Conservation (phyloP, 768 basidiomycete genomes). For the Strobilomyces confusus region DNA sequence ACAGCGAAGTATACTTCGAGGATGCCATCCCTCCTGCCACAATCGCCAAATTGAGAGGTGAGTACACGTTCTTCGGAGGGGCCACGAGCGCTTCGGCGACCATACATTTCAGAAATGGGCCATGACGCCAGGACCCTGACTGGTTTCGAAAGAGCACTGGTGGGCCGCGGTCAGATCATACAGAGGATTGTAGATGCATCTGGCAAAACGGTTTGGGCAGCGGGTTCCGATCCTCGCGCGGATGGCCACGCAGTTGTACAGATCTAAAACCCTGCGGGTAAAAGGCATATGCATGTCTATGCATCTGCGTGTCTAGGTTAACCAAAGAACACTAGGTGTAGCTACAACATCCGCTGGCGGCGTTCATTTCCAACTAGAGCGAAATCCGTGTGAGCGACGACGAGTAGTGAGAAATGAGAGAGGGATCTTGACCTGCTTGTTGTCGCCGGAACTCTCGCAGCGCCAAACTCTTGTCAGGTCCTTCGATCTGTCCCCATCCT, state of each 20-base stretch:
- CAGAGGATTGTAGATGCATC: slow-evolving; percentile 67
- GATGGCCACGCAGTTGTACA: slow-evolving; percentile 88
- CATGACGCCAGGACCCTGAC: slow-evolving; percentile 67
- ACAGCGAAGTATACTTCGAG: slow-evolving; percentile 87
- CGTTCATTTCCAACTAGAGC: slow-evolving; percentile 58
- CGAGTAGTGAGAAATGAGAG: neutral
- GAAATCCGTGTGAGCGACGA: slow-evolving; percentile 3
- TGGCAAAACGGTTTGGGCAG: slow-evolving; percentile 86
- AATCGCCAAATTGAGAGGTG: slow-evolving; percentile 64
- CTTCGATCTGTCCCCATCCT: slow-evolving; percentile 84
- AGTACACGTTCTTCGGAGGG: slow-evolving; percentile 13
- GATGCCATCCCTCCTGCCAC: slow-evolving; percentile 68
- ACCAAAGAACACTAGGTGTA: neutral
- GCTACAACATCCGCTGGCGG: slow-evolving; percentile 56
- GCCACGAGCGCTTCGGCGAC: neutral
- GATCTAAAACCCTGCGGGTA: slow-evolving; percentile 43
- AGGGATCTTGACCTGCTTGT: slow-evolving; percentile 49
- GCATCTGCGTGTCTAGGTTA: neutral
- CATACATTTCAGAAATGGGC: slow-evolving; percentile 65
- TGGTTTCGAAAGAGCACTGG: slow-evolving; percentile 58
- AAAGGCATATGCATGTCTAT: slow-evolving; percentile 5
- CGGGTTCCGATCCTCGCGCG: slow-evolving; percentile 83
- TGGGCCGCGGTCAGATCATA: slow-evolving; percentile 89
- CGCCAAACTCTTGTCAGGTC: slow-evolving; percentile 77
- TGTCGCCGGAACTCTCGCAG: slow-evolving; percentile 75